A percentile compares a stretch with the other conserved stretches of the same genome.
phyloP scores from a whole-genome alignment of 2,329 filamentous ascomycete species.

The Chaetomiaceae sp. region DNA sequence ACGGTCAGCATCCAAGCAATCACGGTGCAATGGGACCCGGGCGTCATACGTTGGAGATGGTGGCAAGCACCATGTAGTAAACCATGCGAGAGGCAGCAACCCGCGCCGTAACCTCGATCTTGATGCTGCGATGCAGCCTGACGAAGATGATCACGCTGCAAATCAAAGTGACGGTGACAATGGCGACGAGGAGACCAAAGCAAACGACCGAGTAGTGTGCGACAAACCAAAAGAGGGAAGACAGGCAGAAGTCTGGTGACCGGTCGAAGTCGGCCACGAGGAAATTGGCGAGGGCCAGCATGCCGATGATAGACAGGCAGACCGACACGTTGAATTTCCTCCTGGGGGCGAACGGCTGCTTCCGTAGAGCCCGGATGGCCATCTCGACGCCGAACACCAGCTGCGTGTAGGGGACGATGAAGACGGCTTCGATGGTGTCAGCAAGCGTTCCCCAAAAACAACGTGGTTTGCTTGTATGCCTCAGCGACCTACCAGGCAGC shows the following conservation, averaged over 20 bases:
- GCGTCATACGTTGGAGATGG: slow-evolving; percentile 50
- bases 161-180: slow-evolving; percentile 45
- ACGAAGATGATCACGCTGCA: slow-evolving; percentile 50
- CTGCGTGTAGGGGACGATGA: slow-evolving; percentile 60
- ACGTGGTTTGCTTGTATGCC: no score
- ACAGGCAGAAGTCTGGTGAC: slow-evolving; percentile 57
- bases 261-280: slow-evolving; percentile 50
- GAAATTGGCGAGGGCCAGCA: slow-evolving; percentile 51
- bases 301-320: slow-evolving; percentile 46
- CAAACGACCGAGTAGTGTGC: slow-evolving; percentile 53
- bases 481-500: slow-evolving; percentile 46
- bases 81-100: slow-evolving; percentile 63
- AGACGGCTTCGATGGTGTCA: slow-evolving; percentile 45
- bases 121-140: slow-evolving; percentile 47
- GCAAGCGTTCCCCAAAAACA: no score
- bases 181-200: slow-evolving; percentile 46
- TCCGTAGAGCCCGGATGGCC: slow-evolving; percentile 47
- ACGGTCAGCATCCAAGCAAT: slow-evolving; percentile 8
- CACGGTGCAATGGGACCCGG: not conserved
- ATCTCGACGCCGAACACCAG: slow-evolving; percentile 60
- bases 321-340: slow-evolving; percentile 54
- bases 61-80: slow-evolving; percentile 55
- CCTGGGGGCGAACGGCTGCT: slow-evolving; percentile 50
- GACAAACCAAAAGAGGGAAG: slow-evolving; percentile 62
- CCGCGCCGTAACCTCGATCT: slow-evolving; percentile 53